Evolutionary conservation across 1,139 yeast genomes (phyloP).

Genomic region (Debaryomyces singareniensis): DNA sequence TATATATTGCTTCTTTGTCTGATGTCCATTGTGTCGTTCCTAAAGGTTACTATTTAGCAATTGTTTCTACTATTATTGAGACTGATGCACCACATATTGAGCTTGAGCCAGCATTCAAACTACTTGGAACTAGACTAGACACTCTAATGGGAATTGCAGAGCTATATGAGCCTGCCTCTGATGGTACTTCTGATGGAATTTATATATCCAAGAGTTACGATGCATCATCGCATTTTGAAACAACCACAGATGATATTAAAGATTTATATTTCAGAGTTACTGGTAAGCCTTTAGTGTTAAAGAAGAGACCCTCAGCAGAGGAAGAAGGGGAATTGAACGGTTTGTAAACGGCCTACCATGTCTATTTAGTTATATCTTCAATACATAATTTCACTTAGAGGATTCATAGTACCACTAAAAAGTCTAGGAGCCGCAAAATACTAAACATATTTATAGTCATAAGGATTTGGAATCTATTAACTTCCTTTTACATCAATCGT

Average conservation of each 20-base stretch:
- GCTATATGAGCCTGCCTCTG: slow-evolving; percentile 77
- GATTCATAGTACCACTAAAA: no score
- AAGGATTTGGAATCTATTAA: no score
- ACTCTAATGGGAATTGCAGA: slow-evolving; percentile 96
- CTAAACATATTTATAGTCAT: no score
- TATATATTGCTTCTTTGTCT: slow-evolving; percentile 87
- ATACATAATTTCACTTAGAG: no score
- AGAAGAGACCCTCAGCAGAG: slow-evolving; percentile 62
- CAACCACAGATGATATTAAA: slow-evolving; percentile 94
- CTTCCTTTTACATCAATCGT: no score
- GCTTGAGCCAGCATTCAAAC: slow-evolving; percentile 88
- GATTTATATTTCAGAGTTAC: slow-evolving; percentile 88
- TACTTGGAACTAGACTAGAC: slow-evolving; percentile 73
- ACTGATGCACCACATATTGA: slow-evolving; percentile 91
- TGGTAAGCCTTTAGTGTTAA: slow-evolving; percentile 85
- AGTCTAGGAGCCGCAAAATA: no score
- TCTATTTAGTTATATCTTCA: no score
- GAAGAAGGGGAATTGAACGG: slow-evolving; percentile 50
- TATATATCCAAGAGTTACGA: slow-evolving; percentile 87
- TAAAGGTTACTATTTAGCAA: slow-evolving; percentile 86
- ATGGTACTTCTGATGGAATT: slow-evolving; percentile 75
- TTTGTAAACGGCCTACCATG: no score
- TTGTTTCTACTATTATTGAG: slow-evolving; percentile 90
- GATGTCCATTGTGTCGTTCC: slow-evolving; percentile 89
- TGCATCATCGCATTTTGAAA: slow-evolving; percentile 91